A percentile compares a stretch with the other conserved stretches of the same genome.
Conservation (phyloP, 768 basidiomycete species). For the Artomyces pyxidatus region DNA sequence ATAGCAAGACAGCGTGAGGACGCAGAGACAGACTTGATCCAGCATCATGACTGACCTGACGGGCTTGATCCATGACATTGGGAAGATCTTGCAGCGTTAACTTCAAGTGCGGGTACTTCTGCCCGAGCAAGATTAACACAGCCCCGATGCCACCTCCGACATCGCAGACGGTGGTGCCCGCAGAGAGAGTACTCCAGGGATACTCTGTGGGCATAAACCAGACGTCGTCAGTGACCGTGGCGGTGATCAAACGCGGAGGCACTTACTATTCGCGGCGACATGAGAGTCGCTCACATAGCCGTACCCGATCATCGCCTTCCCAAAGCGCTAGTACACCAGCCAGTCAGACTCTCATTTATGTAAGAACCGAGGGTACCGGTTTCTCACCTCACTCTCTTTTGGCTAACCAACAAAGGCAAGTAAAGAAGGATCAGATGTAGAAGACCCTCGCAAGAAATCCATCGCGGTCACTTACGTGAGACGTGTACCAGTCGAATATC, state of each 20-base stretch:
- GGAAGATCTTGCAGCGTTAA: constrained; percentile 26
- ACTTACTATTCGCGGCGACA: neutral
- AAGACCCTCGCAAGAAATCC: neutral
- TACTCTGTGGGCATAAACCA: constrained; percentile 15
- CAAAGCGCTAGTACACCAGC: constrained; percentile 1
- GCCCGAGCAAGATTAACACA: constrained; percentile 20
- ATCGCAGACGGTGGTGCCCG: constrained; percentile 22
- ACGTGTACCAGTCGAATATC: constrained; percentile 1
- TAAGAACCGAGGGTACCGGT: too few species aligned
- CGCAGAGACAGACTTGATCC: neutral
- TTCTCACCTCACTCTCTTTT: neutral
- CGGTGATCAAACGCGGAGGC: neutral
- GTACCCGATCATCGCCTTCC: neutral
- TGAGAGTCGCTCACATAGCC: neutral
- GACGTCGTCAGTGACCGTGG: neutral
- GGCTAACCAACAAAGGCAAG: neutral
- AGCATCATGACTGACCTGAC: constrained; percentile 8
- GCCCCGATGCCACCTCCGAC: constrained; percentile 26
- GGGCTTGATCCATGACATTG: constrained; percentile 24
- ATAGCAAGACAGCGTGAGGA: neutral
- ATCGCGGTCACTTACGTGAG: constrained; percentile 1
- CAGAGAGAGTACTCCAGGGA: constrained; percentile 18
- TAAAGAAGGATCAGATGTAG: too few species aligned
- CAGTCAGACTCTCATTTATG: too few species aligned
- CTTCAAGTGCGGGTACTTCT: constrained; percentile 20